These are phyloP conservation scores for Amylocarpus encephaloides DNA, from an alignment of 2,329 filamentous ascomycete species.

Conservation along the genomic window DNA sequence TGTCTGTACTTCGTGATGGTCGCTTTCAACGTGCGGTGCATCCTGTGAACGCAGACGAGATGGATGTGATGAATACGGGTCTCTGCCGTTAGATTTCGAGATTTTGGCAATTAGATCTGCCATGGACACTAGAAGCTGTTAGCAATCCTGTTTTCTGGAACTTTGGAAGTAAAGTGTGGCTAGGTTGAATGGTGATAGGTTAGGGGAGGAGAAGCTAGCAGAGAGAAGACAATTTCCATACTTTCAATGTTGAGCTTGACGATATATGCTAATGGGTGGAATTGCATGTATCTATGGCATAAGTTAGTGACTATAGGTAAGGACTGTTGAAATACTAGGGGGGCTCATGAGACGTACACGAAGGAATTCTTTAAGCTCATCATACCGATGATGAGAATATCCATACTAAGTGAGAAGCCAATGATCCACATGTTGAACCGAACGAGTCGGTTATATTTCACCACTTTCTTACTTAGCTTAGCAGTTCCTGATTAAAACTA, in stretches of 20 bases:
- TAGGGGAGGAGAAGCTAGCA: not conserved
- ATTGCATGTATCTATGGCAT: slow-evolving; percentile 11
- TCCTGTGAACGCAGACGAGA: not conserved
- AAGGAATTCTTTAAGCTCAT: slow-evolving; percentile 9
- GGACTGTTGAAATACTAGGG: not conserved
- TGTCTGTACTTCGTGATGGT: not conserved
- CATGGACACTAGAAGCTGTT: slow-evolving; percentile 31
- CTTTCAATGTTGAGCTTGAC: slow-evolving; percentile 40
- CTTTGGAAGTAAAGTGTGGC: not conserved
- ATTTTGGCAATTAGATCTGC: slow-evolving; percentile 34
- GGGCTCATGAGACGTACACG: slow-evolving; percentile 1
- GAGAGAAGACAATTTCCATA: not conserved
- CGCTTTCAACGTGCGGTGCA: not conserved
- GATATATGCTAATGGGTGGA: slow-evolving; percentile 38
- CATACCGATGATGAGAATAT: slow-evolving; percentile 29
- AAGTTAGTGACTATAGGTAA: not conserved
- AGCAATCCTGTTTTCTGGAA: not conserved
- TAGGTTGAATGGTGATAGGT: not conserved
- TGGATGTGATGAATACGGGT: not conserved
- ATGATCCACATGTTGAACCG: slow-evolving; percentile 37
- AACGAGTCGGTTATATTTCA: slow-evolving; percentile 36
- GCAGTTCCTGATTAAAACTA: too few species aligned
- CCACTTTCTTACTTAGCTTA: slow-evolving; percentile 15
- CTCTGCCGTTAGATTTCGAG: not conserved
- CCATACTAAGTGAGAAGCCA: slow-evolving; percentile 36